Base-by-base conservation (phyloP, 352 stramenopile genomes). In the Globisporangium apiculatum region DNA sequence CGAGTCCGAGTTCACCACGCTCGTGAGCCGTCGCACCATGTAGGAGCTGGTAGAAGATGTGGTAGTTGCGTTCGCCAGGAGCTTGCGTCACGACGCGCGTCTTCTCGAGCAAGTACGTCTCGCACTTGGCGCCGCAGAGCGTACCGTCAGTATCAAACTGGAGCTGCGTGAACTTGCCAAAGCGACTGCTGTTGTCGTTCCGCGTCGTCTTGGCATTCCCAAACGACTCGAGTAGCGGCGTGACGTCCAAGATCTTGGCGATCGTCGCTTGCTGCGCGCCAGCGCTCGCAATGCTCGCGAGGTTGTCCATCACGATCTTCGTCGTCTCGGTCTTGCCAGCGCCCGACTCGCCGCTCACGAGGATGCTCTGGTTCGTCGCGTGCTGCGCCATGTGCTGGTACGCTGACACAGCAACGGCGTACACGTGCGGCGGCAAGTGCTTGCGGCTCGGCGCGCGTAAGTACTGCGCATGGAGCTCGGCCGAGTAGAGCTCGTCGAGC, bases 171-270 rank as follows among this genome's bases (percentile, higher is more conserved):
- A 97, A 98, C 71, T 98, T 98, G 51, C 96, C 96, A 65, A 98
- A 99, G 40, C 95, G 86, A 63, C 65, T 89, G 7, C 87, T 98
- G 70, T 99, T 99, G 78, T 98, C 91, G 71, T 99, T 99, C 31
- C 96, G 84, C 12, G 97, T 86, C 3, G 96, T 99, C 61, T 97
- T 96, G 37, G 96, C 95, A 71, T 99, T 99, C 38, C 97, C 97
- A 68, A 99, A 99, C 36, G 91, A 94, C 76, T 99, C 97, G 8
- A 99, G 84, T 49, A 99, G 78, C 31, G 97, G 97, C 67, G 99
- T 99, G 17, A 97, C 95, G 47, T 97, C 88, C 11, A 99, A 78
- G 55, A 99, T 98, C 47, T 90, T 79, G 12, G 86, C 79, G 61
- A 96, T 88, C 24, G 91, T 94, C 86, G 73, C 61, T 14, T 75